Evolutionary conservation across 768 basidiomycete species (phyloP).

Genomic region (Suillus occidentalis): DNA sequence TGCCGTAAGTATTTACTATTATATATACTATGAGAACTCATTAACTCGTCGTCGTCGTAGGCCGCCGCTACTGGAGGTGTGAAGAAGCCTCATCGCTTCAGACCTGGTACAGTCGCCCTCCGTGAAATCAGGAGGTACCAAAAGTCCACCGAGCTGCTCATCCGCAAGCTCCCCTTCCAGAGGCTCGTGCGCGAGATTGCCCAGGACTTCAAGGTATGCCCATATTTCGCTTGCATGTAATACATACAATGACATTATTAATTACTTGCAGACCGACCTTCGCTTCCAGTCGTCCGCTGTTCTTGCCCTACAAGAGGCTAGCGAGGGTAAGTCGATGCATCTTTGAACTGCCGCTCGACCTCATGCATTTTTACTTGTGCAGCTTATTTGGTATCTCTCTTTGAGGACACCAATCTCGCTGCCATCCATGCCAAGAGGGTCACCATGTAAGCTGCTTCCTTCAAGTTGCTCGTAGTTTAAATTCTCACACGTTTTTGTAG

Average conservation of each 20-base stretch:
- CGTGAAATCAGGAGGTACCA: constrained; percentile 93
- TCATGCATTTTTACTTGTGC: neutral
- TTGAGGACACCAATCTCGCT: constrained; percentile 84
- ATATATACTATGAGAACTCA: neutral
- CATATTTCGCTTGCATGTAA: neutral
- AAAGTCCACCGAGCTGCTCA: constrained; percentile 90
- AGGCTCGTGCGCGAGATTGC: constrained; percentile 94
- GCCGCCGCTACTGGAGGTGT: constrained; percentile 81
- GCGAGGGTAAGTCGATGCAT: constrained; percentile 45
- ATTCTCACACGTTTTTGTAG: constrained; percentile 10
- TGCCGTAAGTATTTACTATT: constrained; percentile 16
- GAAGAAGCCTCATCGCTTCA: constrained; percentile 94
- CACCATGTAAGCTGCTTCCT: constrained; percentile 52
- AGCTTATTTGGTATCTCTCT: constrained; percentile 78
- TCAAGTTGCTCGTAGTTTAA: neutral
- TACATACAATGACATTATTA: constrained; percentile 6
- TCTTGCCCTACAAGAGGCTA: constrained; percentile 89
- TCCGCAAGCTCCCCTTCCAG: constrained; percentile 93
- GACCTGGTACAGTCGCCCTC: constrained; percentile 88
- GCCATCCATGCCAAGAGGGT: constrained; percentile 87
- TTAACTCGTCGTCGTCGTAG: constrained; percentile 31
- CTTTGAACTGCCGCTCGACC: constrained; percentile 2
- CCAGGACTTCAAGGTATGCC: constrained; percentile 82
- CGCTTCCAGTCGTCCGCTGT: constrained; percentile 96
- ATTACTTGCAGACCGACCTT: constrained; percentile 62